phyloP scores from a whole-genome alignment of 2,329 filamentous ascomycete genomes.

The Diaporthe humulicola region DNA sequence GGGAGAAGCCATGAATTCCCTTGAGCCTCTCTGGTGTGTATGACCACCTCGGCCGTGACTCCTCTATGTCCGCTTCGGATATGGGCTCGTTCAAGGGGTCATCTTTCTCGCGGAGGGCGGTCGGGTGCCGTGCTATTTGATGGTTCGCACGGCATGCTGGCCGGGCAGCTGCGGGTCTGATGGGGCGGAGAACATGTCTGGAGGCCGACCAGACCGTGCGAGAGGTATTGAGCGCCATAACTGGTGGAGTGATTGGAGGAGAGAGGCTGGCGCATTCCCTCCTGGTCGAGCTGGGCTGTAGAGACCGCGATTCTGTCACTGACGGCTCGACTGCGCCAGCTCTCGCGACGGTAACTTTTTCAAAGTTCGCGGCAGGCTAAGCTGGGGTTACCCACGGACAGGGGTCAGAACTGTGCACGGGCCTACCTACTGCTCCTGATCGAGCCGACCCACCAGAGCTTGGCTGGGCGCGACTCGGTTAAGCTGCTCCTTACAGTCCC shows the following conservation, averaged over 20 bases:
- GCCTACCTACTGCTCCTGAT: not conserved
- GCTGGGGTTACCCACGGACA: not conserved
- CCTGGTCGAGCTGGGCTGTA: slow-evolving; percentile 3
- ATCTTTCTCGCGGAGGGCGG: slow-evolving; percentile 34
- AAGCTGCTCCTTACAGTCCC: slow-evolving; percentile 14
- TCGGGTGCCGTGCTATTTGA: slow-evolving; percentile 34
- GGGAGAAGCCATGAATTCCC: slow-evolving; percentile 70
- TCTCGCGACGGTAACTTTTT: slow-evolving; percentile 39
- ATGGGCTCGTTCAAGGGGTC: slow-evolving; percentile 39
- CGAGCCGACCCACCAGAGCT: slow-evolving; percentile 5
- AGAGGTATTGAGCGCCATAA: slow-evolving; percentile 53
- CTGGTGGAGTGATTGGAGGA: slow-evolving; percentile 5
- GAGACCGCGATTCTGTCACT: slow-evolving; percentile 15
- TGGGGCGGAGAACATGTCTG: slow-evolving; percentile 49
- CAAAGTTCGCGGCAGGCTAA: slow-evolving; percentile 28
- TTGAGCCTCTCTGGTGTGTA: slow-evolving; percentile 79
- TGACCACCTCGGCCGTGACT: slow-evolving; percentile 72
- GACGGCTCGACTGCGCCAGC: not conserved
- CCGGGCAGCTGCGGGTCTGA: slow-evolving; percentile 40
- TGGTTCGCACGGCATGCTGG: slow-evolving; percentile 34
- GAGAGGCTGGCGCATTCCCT: slow-evolving; percentile 37
- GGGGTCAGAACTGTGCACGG: not conserved
- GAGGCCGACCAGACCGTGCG: slow-evolving; percentile 50
- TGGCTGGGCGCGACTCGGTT: slow-evolving; percentile 20
- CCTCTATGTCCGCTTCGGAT: slow-evolving; percentile 35